Conservation (phyloP, 495 filamentous ascomycete genomes). For the Penicillium verhagenii region DNA sequence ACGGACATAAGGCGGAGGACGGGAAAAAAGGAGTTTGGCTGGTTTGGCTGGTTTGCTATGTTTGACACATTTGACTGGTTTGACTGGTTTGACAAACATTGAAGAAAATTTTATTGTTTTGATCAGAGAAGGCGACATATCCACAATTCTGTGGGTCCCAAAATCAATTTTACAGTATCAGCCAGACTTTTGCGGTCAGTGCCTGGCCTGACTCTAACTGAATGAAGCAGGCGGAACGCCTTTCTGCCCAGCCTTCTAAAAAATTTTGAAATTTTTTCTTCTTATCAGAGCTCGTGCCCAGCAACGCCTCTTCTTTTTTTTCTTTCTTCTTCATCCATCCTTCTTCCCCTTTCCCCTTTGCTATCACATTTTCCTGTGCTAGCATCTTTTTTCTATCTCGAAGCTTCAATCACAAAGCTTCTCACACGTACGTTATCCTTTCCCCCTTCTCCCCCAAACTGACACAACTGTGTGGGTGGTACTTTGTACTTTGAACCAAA, state of each 20-base stretch:
- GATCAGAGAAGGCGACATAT: not conserved
- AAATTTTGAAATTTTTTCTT: slow-evolving; percentile 40
- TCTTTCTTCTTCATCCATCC: slow-evolving; percentile 23
- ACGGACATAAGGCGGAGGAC: too few relatives aligned
- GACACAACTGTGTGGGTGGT: slow-evolving; percentile 39
- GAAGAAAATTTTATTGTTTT: too few relatives aligned
- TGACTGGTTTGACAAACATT: too few relatives aligned
- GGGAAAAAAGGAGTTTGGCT: too few relatives aligned
- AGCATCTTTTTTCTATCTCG: slow-evolving; percentile 15
- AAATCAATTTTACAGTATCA: too few relatives aligned
- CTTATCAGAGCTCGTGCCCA: slow-evolving; percentile 33
- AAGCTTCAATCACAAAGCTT: slow-evolving; percentile 10
- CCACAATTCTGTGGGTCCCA: not conserved
- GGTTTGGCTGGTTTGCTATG: too few relatives aligned
- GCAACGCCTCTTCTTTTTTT: slow-evolving; percentile 22
- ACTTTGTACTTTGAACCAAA: slow-evolving; percentile 26
- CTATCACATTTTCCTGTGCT: slow-evolving; percentile 17
- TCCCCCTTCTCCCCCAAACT: slow-evolving; percentile 29
- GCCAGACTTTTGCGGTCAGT: not conserved
- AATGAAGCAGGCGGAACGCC: slow-evolving; percentile 26
- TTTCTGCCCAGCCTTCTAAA: slow-evolving; percentile 33
- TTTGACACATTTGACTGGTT: too few relatives aligned
- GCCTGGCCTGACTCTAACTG: not conserved
- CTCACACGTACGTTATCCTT: slow-evolving; percentile 13
- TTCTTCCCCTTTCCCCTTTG: slow-evolving; percentile 14